Percentiles rank a stretch among this genome's conserved stretches.
Evolutionary conservation across 305 asterid species (phyloP).

Genomic region (Nicotiana rustica): DNA sequence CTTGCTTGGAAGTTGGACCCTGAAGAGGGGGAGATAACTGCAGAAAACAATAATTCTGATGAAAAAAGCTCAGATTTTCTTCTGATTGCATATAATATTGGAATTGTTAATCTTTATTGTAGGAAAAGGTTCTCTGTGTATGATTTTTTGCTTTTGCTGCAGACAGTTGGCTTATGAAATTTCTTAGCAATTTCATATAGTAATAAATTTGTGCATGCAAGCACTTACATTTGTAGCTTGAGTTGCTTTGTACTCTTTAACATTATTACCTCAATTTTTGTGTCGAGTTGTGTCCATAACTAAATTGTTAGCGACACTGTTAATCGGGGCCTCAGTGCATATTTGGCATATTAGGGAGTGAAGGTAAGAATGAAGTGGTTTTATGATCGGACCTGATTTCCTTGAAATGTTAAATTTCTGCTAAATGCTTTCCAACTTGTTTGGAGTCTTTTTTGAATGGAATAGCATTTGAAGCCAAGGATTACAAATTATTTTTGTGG

Average conservation of each 20-base stretch:
- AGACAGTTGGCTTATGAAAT: background rate
- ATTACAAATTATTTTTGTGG: too few species aligned
- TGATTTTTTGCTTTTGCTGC: background rate
- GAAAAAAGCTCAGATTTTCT: slow-evolving; percentile 8
- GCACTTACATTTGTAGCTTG: background rate
- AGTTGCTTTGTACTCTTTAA: background rate
- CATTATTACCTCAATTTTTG: background rate
- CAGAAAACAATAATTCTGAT: slow-evolving; percentile 11
- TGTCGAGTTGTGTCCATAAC: background rate
- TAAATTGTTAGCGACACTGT: background rate
- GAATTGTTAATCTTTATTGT: background rate
- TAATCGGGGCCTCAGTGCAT: background rate
- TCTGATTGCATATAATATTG: background rate
- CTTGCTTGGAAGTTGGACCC: slow-evolving; percentile 18
- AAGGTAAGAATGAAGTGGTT: background rate
- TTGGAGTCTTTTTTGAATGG: background rate
- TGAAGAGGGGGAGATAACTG: background rate
- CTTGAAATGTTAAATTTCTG: background rate
- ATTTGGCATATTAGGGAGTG: background rate
- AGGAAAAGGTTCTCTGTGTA: background rate
- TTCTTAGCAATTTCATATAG: background rate
- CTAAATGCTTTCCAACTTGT: background rate
- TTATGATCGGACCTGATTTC: background rate
- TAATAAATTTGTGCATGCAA: slow-evolving; percentile 3
- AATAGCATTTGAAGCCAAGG: background rate